These are phyloP conservation scores for Ophiostoma ulmi DNA, from an alignment of 2,329 filamentous ascomycete species.

Conservation along the genomic window DNA sequence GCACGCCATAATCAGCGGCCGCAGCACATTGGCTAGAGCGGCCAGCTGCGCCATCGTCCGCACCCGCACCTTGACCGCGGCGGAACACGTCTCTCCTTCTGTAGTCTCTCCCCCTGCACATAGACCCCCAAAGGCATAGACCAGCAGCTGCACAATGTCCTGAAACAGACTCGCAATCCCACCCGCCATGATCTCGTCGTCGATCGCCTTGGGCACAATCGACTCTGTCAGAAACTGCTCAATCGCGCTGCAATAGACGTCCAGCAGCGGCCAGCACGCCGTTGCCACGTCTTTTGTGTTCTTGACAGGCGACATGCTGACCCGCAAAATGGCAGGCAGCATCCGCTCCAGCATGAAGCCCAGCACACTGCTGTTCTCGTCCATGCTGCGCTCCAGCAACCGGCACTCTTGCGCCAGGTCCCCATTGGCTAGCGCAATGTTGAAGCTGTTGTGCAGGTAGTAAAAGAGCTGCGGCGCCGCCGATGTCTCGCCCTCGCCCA, in stretches of 20 bases:
- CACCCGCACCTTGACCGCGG: slow-evolving; percentile 26
- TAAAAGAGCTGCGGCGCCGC: slow-evolving; percentile 50
- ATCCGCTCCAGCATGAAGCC: slow-evolving; percentile 49
- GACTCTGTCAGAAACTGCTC: slow-evolving; percentile 35
- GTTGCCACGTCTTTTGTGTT: neutral
- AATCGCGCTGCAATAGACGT: slow-evolving; percentile 47
- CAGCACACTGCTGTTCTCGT: slow-evolving; percentile 38
- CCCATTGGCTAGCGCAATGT: slow-evolving; percentile 47
- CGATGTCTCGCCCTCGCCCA: slow-evolving; percentile 48
- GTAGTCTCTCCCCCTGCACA: neutral
- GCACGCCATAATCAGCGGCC: slow-evolving; percentile 26
- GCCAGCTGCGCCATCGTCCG: slow-evolving; percentile 30
- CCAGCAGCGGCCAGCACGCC: slow-evolving; percentile 43
- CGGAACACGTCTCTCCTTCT: neutral
- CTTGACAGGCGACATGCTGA: neutral
- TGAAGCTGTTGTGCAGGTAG: slow-evolving; percentile 54
- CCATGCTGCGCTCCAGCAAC: slow-evolving; percentile 48
- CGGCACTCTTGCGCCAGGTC: slow-evolving; percentile 44
- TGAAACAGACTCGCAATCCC: slow-evolving; percentile 34
- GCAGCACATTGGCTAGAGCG: slow-evolving; percentile 26
- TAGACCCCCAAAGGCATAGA: neutral
- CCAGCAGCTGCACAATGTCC: slow-evolving; percentile 27
- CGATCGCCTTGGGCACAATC: slow-evolving; percentile 38
- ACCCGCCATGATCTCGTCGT: slow-evolving; percentile 34
- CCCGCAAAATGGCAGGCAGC: slow-evolving; percentile 49